phyloP scores from a whole-genome alignment of 2,329 filamentous ascomycete genomes.

The Cryoendolithus antarcticus region DNA sequence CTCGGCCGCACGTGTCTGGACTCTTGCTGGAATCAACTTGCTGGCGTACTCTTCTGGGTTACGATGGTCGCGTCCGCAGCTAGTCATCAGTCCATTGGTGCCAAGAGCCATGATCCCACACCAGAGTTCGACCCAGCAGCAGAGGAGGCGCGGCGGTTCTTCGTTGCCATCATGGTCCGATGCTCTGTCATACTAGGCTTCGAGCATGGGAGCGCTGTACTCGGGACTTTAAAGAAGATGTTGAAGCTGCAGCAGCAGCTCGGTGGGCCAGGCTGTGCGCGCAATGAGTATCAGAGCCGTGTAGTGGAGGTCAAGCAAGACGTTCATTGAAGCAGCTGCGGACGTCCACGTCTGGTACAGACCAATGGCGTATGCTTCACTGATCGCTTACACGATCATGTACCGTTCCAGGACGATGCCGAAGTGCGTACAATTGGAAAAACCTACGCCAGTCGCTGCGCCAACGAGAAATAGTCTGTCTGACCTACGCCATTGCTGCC shows the following conservation, averaged over 20 bases:
- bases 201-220: constrained; percentile 17
- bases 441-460: no score
- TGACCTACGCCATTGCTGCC: no score
- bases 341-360: no score
- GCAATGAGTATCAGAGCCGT: no score
- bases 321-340: no score
- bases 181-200: constrained; percentile 21
- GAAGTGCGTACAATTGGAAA: no score
- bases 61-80: constrained; percentile 20
- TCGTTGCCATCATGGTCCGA: constrained; percentile 20
- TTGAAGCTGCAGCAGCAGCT: constrained; percentile 16
- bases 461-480: no score
- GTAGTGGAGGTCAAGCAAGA: no score
- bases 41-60: constrained; percentile 23
- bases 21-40: constrained; percentile 22
- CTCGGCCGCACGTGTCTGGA: constrained; percentile 16
- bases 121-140: constrained; percentile 5
- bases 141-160: constrained; percentile 17
- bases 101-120: constrained; percentile 8
- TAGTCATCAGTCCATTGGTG: not conserved
- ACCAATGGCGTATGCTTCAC: no score
- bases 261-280: not conserved
- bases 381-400: no score
- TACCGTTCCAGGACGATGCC: no score
- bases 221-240: constrained; percentile 16